These are phyloP conservation scores for Fusarium solani-melongenae DNA, from an alignment of 2,329 filamentous ascomycete species.

Conservation along the genomic window DNA sequence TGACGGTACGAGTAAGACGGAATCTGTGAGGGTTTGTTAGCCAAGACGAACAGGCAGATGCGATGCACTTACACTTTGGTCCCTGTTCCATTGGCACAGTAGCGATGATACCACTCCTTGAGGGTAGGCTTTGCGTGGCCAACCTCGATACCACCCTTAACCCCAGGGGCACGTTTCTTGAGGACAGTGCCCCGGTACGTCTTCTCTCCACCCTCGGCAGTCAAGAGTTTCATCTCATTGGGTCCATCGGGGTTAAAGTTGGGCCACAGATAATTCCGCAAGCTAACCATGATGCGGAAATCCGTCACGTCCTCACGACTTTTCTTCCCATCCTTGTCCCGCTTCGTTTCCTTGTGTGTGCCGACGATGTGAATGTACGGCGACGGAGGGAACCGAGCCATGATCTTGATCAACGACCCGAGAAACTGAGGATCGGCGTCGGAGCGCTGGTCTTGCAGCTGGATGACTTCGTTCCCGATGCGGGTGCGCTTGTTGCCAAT, in stretches of 20 bases:
- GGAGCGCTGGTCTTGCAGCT: conserved; percentile 26
- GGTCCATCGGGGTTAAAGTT: conserved; percentile 8
- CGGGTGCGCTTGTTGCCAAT: conserved; percentile 28
- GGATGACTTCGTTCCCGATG: conserved; percentile 29
- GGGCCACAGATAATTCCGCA: conserved; percentile 39
- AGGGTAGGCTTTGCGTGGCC: conserved; percentile 28
- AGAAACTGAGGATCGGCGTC: conserved; percentile 22
- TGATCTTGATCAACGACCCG: conserved; percentile 23
- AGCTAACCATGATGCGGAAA: conserved; percentile 30
- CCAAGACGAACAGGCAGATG: not conserved
- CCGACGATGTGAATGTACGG: conserved; percentile 34
- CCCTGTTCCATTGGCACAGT: conserved; percentile 22
- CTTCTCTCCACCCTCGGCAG: conserved; percentile 29
- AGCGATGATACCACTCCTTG: conserved; percentile 38
- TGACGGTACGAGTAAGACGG: conserved; percentile 28
- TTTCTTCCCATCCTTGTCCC: conserved; percentile 31
- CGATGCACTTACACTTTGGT: conserved; percentile 32
- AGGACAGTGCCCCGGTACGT: conserved; percentile 37
- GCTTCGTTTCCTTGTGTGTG: conserved; percentile 23
- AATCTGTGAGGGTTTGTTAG: conserved; percentile 23
- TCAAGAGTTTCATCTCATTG: conserved; percentile 13
- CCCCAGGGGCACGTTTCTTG: conserved; percentile 23
- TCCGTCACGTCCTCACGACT: conserved; percentile 28
- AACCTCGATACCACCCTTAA: conserved; percentile 30
- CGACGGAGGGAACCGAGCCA: conserved; percentile 25